Evolutionary conservation across 768 basidiomycete species (phyloP).

Genomic region (Macrolepiota albuminosa): DNA sequence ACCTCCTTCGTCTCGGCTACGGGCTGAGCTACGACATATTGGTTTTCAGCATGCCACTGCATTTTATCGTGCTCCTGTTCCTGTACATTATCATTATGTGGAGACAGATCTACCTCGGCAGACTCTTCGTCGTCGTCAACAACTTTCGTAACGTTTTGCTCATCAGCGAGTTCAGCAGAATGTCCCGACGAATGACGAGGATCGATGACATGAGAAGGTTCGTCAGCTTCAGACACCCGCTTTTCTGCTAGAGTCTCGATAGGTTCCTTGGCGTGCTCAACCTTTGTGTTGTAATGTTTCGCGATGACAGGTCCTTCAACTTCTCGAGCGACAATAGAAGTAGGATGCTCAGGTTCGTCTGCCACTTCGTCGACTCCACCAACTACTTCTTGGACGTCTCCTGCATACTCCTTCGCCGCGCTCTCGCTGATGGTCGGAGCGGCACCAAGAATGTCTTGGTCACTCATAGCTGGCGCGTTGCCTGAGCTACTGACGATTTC

Average conservation of each 20-base stretch:
- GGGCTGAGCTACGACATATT: background rate
- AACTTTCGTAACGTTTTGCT: background rate
- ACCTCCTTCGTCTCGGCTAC: background rate
- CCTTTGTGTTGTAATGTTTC: background rate
- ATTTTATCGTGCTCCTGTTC: background rate
- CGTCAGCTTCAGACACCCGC: background rate
- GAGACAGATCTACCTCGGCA: background rate
- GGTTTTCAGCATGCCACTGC: background rate
- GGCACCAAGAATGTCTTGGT: background rate
- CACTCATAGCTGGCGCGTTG: background rate
- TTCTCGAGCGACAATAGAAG: background rate
- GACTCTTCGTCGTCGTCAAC: background rate
- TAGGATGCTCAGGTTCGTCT: background rate
- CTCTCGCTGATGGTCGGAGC: slow-evolving; percentile 16
- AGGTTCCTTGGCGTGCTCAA: background rate
- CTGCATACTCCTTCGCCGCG: background rate
- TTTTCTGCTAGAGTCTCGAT: background rate
- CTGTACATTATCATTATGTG: background rate
- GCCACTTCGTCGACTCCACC: slow-evolving; percentile 5
- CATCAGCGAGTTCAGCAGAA: background rate
- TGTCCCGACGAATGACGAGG: background rate
- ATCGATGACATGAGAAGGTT: background rate
- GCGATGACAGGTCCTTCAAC: background rate
- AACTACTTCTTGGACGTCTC: slow-evolving; percentile 17
- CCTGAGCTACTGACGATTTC: slow-evolving; percentile 9